Evolutionary conservation across 208 protist genomes (phyloP).

Genomic region (Lotmaria passim): DNA sequence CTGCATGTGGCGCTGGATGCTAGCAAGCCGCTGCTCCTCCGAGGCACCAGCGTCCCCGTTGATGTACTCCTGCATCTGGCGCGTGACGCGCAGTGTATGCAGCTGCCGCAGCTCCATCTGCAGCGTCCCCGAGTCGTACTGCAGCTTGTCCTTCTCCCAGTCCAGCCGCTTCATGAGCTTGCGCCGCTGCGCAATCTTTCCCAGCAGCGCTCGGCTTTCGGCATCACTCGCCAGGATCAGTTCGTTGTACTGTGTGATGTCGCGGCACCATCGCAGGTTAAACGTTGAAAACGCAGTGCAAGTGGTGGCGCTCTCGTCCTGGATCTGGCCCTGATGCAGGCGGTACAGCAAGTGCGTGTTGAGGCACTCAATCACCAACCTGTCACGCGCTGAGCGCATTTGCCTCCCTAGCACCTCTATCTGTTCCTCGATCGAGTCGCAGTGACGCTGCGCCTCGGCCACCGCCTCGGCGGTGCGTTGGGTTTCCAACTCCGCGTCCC

Average conservation of each 20-base stretch:
- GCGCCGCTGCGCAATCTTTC: conserved; percentile 77
- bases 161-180: conserved; percentile 80
- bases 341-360: conserved; percentile 78
- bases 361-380: conserved; percentile 45
- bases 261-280: conserved; percentile 69
- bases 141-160: conserved; percentile 79
- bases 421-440: conserved; percentile 17
- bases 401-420: conserved; percentile 35
- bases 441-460: conserved; percentile 32
- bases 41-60: conserved; percentile 71
- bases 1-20: conserved; percentile 79
- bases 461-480: conserved; percentile 33
- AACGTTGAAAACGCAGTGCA: conserved; percentile 82
- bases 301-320: conserved; percentile 87
- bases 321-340: conserved; percentile 93
- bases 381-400: conserved; percentile 27
- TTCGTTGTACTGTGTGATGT: conserved; percentile 83
- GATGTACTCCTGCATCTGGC: conserved; percentile 94
- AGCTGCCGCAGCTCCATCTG: conserved; percentile 91
- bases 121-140: conserved; percentile 77
- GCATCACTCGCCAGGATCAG: conserved; percentile 79
- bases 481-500: conserved; percentile 28
- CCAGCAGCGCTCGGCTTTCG: conserved; percentile 76
- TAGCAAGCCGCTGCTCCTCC: conserved; percentile 66
- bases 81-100: conserved; percentile 95